phyloP scores from a whole-genome alignment of 192 early-diverging fungal species.

The Gamsiella multidivaricata region DNA sequence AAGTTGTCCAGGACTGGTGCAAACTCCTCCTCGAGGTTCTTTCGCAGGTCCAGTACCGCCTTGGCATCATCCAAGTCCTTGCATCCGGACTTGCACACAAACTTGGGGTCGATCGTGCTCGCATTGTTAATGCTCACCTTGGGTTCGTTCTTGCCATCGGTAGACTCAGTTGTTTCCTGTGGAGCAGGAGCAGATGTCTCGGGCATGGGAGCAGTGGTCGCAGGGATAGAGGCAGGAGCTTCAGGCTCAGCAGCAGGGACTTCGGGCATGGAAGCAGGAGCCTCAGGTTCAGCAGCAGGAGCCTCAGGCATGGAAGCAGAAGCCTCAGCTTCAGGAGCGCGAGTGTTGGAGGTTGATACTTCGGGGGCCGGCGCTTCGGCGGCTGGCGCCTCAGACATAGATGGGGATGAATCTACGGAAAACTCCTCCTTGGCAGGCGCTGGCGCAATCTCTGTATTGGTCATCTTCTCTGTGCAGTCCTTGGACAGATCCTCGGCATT shows the following conservation, averaged over 20 bases:
- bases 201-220: no score
- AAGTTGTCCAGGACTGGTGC: slow-evolving; percentile 15
- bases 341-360: no score
- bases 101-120: slow-evolving; percentile 16
- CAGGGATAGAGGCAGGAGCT: no score
- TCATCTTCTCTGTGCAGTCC: slow-evolving; percentile 51
- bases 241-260: no score
- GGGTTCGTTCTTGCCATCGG: not conserved
- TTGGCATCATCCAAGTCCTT: slow-evolving; percentile 27
- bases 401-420: no score
- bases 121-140: not conserved
- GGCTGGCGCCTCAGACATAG: not conserved
- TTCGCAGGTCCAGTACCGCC: slow-evolving; percentile 21
- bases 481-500: slow-evolving; percentile 38
- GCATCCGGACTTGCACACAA: slow-evolving; percentile 49
- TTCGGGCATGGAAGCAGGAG: no score
- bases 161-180: not conserved
- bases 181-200: slow-evolving; percentile 14
- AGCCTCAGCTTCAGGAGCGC: no score
- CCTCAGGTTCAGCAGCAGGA: no score
- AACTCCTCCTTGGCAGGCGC: not conserved
- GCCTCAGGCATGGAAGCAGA: no score
- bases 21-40: slow-evolving; percentile 29
- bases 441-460: slow-evolving; percentile 24
- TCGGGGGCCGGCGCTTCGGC: no score